Percentiles rank a stretch among this genome's conserved stretches.
Evolutionary conservation across 2,329 filamentous ascomycete genomes (phyloP).

Genomic region (Emericellopsis atlantica): DNA sequence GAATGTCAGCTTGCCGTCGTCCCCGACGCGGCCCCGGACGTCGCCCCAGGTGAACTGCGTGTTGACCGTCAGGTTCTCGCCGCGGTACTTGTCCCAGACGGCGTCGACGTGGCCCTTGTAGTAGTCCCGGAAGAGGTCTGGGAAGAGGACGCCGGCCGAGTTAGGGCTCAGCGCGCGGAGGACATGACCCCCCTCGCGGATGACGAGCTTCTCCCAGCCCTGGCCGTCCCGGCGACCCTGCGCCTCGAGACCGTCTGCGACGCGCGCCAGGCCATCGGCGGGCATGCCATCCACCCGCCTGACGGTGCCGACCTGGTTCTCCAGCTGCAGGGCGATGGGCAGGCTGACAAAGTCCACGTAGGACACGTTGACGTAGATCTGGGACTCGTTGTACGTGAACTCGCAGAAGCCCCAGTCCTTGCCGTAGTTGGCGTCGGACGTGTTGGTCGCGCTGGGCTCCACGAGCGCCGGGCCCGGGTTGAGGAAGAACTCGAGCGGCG

Average conservation of each 20-base stretch:
- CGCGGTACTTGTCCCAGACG: constrained; percentile 37
- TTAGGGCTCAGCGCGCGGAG: constrained; percentile 43
- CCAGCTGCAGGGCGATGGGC: constrained; percentile 46
- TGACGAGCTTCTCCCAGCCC: constrained; percentile 39
- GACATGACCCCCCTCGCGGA: constrained; percentile 22
- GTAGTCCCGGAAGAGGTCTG: constrained; percentile 34
- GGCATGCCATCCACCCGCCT: constrained; percentile 37
- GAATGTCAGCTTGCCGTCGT: constrained; percentile 25
- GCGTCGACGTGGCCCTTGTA: constrained; percentile 34
- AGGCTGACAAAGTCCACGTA: constrained; percentile 65
- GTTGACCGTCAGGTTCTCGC: constrained; percentile 32
- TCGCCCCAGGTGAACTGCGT: constrained; percentile 41
- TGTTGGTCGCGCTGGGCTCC: constrained; percentile 61
- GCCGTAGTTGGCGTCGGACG: constrained; percentile 47
- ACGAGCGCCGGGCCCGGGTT: constrained; percentile 64
- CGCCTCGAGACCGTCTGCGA: constrained; percentile 28
- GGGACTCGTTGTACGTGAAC: constrained; percentile 46
- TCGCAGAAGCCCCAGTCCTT: constrained; percentile 56
- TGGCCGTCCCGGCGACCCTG: constrained; percentile 32
- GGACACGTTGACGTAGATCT: constrained; percentile 57
- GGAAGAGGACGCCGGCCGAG: constrained; percentile 29
- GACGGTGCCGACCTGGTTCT: constrained; percentile 27
- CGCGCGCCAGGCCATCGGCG: constrained; percentile 27
- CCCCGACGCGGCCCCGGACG: constrained; percentile 27
- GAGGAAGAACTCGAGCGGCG: constrained; percentile 51